Percentiles rank a stretch among this genome's conserved stretches.
Conservation (phyloP, 495 filamentous ascomycete species). For the Aspergillus incahuasiensis region DNA sequence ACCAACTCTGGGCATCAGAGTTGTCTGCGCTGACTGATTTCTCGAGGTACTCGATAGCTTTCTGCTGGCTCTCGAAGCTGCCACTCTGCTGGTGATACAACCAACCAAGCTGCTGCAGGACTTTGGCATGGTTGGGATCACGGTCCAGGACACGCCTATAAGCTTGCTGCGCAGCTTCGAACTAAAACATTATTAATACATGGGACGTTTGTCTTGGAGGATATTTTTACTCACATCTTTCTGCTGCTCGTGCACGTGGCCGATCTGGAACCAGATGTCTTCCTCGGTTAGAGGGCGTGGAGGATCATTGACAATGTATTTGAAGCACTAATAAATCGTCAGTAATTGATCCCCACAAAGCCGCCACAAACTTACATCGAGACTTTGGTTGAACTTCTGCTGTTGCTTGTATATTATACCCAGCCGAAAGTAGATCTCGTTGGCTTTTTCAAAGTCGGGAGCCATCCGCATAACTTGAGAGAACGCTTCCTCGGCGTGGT, state of each 20-base stretch:
- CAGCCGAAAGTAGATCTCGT: constrained; percentile 97
- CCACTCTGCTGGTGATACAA: constrained; percentile 93
- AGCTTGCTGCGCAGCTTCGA: constrained; percentile 83
- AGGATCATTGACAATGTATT: constrained; percentile 92
- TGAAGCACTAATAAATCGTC: constrained; percentile 73
- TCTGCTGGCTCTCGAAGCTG: constrained; percentile 84
- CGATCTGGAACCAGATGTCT: constrained; percentile 99
- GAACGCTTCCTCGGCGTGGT: constrained; percentile 97
- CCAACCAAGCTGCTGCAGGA: constrained; percentile 97
- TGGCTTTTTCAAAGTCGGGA: constrained; percentile 96
- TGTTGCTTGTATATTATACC: constrained; percentile 99
- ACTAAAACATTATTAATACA: constrained; percentile 53
- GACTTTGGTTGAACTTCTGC: constrained; percentile 84
- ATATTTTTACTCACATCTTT: constrained; percentile 75
- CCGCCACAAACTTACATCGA: constrained; percentile 60
- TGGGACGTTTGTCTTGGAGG: background rate
- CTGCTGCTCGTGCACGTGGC: constrained; percentile 97
- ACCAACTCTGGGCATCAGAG: constrained; percentile 96
- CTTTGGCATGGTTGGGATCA: constrained; percentile 95
- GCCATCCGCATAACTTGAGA: constrained; percentile 99
- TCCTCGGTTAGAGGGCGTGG: constrained; percentile 92
- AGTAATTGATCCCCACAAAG: background rate
- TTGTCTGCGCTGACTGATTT: constrained; percentile 95
- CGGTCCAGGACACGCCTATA: constrained; percentile 92
- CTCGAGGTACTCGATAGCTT: constrained; percentile 94